Conservation (phyloP, 1,139 yeast genomes). For the Suhomyces bolitotheri region DNA sequence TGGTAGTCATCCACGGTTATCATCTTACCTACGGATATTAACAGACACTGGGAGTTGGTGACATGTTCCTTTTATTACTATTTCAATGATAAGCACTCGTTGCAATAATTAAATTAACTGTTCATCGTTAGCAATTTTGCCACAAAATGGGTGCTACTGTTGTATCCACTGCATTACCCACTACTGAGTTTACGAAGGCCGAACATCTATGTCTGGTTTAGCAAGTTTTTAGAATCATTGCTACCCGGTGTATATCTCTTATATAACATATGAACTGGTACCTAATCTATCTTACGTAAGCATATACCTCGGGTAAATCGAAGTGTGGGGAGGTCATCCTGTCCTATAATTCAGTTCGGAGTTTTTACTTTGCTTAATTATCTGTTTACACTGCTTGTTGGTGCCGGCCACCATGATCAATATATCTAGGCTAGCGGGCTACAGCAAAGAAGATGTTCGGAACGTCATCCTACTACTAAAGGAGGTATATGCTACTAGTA, state of each 20-base stretch:
- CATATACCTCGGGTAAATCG: slow-evolving; percentile 3
- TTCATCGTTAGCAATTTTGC: too few relatives aligned
- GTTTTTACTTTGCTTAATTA: background rate
- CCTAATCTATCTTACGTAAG: slow-evolving; percentile 6
- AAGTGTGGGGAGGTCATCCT: slow-evolving; percentile 3
- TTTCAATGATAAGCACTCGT: background rate
- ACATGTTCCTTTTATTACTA: too few relatives aligned
- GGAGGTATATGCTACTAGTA: slow-evolving; percentile 42
- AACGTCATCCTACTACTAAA: slow-evolving; percentile 37
- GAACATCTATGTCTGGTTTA: too few relatives aligned
- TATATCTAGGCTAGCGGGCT: slow-evolving; percentile 38
- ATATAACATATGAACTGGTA: too few relatives aligned
- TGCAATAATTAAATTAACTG: background rate
- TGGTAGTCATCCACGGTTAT: slow-evolving; percentile 3
- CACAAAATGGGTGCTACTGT: too few relatives aligned
- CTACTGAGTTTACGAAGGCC: too few relatives aligned
- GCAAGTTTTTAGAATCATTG: too few relatives aligned
- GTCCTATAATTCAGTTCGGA: background rate
- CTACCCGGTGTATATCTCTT: too few relatives aligned
- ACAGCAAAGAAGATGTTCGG: slow-evolving; percentile 35
- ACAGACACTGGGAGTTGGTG: too few relatives aligned
- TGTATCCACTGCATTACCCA: too few relatives aligned
- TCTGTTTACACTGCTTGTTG: background rate
- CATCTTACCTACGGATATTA: too few relatives aligned
- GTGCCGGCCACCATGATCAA: slow-evolving; percentile 28